Base-by-base conservation (phyloP, 768 basidiomycete genomes). In the Kwoniella heveanensis region DNA sequence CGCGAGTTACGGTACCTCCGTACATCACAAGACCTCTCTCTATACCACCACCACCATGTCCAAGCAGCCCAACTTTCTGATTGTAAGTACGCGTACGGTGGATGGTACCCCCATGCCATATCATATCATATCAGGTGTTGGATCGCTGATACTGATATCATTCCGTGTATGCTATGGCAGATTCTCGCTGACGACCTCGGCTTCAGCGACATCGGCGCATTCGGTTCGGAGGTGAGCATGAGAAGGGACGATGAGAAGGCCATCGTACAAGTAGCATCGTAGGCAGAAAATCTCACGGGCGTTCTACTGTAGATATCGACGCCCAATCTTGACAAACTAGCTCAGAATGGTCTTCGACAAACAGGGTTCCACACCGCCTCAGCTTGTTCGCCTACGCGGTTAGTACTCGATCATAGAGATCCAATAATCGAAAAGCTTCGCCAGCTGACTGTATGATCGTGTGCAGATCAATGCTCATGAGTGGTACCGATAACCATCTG, bases 321-420 rank as follows among this genome's bases (percentile, higher is more conserved):
- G 9, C 75, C 75, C 2, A 75, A 74, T 49, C 52, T 77, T n/a
- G 71, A 77, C 60, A 57, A 62, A 22, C 58, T 77, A 15, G 75
- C 75, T 2, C 29, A 22, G 1, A 54, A 68, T 53, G 75, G 75
- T 3, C 15, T 69, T 2, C 54, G 67, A 17, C 64, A 74, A 29
- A 70, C 67, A 1, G 67, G 64, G 30, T 74, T 71, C 44, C 69
- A 72, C 58, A 70, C 71, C 2, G 71, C 71, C 7, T 70, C 71
- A 48, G 70, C 67, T 57, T 72, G 71, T 47, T 65, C 62, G 37
- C 71, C 71, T 5, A 72, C 71, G 13, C 21, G 70, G 69, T 71
- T 26, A n/a, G n/a, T n/a, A n/a, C n/a, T n/a, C n/a, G n/a, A n/a
- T n/a, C n/a, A n/a, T n/a, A n/a, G n/a, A n/a, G n/a, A n/a, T n/a